Percentiles rank a stretch among this genome's conserved stretches.
phyloP scores from a whole-genome alignment of 495 filamentous ascomycete species.

The Pyronema omphalodes region DNA sequence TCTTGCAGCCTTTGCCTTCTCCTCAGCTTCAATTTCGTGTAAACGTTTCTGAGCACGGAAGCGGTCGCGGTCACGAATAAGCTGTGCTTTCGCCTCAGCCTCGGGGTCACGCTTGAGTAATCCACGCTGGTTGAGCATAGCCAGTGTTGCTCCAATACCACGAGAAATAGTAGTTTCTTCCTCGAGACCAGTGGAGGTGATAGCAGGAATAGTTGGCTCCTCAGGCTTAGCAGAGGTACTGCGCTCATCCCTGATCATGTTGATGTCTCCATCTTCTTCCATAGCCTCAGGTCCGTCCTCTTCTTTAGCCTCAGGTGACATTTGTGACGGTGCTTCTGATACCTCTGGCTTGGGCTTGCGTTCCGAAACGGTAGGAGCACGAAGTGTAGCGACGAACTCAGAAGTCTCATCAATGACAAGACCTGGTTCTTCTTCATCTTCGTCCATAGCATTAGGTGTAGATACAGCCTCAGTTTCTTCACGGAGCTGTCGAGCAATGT shows the following conservation, averaged over 20 bases:
- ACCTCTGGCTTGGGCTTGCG: slow-evolving; percentile 31
- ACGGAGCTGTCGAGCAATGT: slow-evolving; percentile 63
- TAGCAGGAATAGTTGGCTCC: slow-evolving; percentile 29
- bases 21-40: slow-evolving; percentile 56
- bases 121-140: slow-evolving; percentile 65
- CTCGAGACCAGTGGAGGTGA: slow-evolving; percentile 58
- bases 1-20: slow-evolving; percentile 60
- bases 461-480: slow-evolving; percentile 45
- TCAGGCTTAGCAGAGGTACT: slow-evolving; percentile 30
- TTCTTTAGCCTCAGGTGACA: slow-evolving; percentile 16
- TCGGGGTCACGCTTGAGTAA: slow-evolving; percentile 45
- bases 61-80: slow-evolving; percentile 53
- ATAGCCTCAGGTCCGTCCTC: slow-evolving; percentile 29
- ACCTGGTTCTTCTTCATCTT: slow-evolving; percentile 40
- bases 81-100: slow-evolving; percentile 43
- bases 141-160: slow-evolving; percentile 65
- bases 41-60: slow-evolving; percentile 65
- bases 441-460: slow-evolving; percentile 17
- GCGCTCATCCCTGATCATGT: slow-evolving; percentile 37
- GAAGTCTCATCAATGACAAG: slow-evolving; percentile 87
- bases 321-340: slow-evolving; percentile 18
- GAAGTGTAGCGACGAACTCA: slow-evolving; percentile 77
- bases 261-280: slow-evolving; percentile 38
- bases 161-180: slow-evolving; percentile 60
- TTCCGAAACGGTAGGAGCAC: slow-evolving; percentile 49